These are phyloP conservation scores for Boletellus emodensis DNA, from an alignment of 768 basidiomycete species.

Conservation along the genomic window DNA sequence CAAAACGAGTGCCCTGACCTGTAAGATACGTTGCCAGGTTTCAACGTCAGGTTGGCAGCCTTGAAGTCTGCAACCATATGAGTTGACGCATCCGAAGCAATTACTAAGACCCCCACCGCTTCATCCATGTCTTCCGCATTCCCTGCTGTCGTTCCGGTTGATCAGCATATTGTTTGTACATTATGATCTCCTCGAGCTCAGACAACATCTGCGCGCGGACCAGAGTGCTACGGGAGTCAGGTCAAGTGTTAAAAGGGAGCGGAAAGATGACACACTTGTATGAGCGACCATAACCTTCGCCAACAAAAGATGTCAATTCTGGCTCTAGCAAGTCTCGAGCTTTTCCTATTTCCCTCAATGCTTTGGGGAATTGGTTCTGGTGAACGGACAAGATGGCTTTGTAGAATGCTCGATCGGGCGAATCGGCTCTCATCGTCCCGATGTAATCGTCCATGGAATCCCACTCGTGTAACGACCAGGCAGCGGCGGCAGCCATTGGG, in stretches of 20 bases:
- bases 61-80: constrained; percentile 55
- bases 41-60: constrained; percentile 98
- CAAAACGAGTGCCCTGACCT: constrained; percentile 90
- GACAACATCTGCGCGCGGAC: constrained; percentile 98
- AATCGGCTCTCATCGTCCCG: constrained; percentile 85
- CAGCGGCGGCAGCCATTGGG: constrained; percentile 94
- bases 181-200: constrained; percentile 95
- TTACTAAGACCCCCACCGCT: constrained; percentile 52
- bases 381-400: constrained; percentile 94
- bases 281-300: constrained; percentile 95
- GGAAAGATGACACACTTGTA: constrained; percentile 69
- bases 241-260: constrained; percentile 1
- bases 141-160: constrained; percentile 89
- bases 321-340: constrained; percentile 91
- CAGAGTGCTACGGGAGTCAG: constrained; percentile 60
- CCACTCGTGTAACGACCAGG: constrained; percentile 97
- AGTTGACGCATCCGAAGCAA: not conserved
- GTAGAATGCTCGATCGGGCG: constrained; percentile 93
- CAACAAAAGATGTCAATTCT: constrained; percentile 86
- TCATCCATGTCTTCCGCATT: constrained; percentile 97
- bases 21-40: constrained; percentile 96
- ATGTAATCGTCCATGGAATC: constrained; percentile 98
- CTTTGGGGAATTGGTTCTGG: constrained; percentile 92
- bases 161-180: constrained; percentile 91
- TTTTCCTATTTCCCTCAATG: constrained; percentile 82